Conservation (phyloP, 495 filamentous ascomycete genomes). For the Oleoguttula mirabilis region DNA sequence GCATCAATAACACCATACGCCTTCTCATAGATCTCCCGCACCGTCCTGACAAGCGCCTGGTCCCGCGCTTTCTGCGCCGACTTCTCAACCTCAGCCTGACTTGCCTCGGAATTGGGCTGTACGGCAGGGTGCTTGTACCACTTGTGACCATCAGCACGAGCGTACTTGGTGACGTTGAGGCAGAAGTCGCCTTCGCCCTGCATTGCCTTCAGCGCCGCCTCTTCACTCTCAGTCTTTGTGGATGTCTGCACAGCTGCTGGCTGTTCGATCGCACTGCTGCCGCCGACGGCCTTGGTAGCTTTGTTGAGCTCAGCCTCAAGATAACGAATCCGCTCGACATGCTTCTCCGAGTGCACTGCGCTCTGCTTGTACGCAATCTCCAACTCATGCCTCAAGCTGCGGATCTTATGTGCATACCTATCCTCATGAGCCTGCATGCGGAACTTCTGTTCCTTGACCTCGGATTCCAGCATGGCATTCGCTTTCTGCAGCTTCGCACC, state of each 20-base stretch:
- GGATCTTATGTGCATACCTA: conserved; percentile 12
- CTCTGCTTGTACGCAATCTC: conserved; percentile 17
- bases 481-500: conserved; percentile 6
- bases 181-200: conserved; percentile 40
- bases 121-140: conserved; percentile 30
- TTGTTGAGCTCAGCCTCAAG: conserved; percentile 34
- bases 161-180: conserved; percentile 26
- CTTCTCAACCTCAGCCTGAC: conserved; percentile 13
- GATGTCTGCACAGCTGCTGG: background rate
- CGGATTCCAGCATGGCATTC: conserved; percentile 12
- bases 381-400: conserved; percentile 7
- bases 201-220: conserved; percentile 43
- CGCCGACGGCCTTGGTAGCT: conserved; percentile 38
- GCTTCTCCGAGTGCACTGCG: conserved; percentile 16
- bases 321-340: conserved; percentile 10
- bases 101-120: conserved; percentile 16
- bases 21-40: conserved; percentile 37
- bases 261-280: background rate
- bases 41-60: conserved; percentile 29
- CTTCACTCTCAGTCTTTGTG: conserved; percentile 14
- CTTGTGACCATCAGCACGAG: conserved; percentile 16
- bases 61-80: conserved; percentile 23
- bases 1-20: conserved; percentile 35
- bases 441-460: conserved; percentile 19
- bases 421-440: conserved; percentile 11